Conservation (phyloP, 1,284 basidiomycete species). For the Irpex lacteus region DNA sequence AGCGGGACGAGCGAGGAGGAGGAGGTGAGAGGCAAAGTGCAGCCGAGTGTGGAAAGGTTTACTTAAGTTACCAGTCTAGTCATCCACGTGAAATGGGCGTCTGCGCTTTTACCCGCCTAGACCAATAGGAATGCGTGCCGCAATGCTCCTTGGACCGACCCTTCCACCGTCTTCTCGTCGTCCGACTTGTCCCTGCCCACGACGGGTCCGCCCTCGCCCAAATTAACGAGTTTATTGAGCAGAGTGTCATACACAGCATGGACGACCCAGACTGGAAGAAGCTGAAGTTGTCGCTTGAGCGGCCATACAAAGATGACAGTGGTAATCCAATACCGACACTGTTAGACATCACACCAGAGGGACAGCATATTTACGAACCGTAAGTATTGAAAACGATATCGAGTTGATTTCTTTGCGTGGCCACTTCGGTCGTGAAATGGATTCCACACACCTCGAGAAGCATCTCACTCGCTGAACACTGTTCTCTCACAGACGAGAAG, state of each 20-base stretch:
- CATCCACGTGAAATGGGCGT: not conserved
- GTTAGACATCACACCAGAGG: slow-evolving; percentile 67
- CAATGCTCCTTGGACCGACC: not conserved
- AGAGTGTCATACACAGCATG: slow-evolving; percentile 14
- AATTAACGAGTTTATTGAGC: not conserved
- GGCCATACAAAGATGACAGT: slow-evolving; percentile 74
- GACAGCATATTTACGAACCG: slow-evolving; percentile 67
- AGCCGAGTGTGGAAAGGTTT: not conserved
- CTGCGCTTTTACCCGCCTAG: not conserved
- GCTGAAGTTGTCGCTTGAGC: slow-evolving; percentile 65
- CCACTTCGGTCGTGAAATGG: too few relatives aligned
- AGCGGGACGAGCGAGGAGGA: not conserved
- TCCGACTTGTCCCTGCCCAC: not conserved
- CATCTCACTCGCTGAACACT: not conserved
- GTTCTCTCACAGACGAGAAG: slow-evolving; percentile 43
- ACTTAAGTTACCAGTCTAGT: not conserved
- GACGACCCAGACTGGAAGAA: slow-evolving; percentile 53
- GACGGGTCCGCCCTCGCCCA: not conserved
- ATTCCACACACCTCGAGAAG: too few relatives aligned
- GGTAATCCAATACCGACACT: slow-evolving; percentile 60
- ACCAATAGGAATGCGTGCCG: not conserved
- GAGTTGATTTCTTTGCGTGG: not conserved
- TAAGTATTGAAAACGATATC: slow-evolving; percentile 32
- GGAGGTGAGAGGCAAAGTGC: not conserved
- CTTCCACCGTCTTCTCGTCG: not conserved